Evolutionary conservation across 768 basidiomycete genomes (phyloP).

Genomic region (Ramaria rubella): DNA sequence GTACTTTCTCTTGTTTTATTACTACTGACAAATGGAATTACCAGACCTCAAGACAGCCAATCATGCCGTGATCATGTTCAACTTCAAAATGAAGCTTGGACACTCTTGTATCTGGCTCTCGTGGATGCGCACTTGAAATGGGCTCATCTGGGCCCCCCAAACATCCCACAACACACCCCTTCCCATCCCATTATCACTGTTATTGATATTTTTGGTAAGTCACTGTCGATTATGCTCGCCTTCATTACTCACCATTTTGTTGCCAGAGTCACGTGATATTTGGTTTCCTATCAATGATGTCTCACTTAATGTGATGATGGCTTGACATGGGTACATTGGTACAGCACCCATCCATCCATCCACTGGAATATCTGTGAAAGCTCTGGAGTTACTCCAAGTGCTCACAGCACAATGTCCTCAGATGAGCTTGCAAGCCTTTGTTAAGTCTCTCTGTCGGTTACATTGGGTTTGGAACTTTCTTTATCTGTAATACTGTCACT

Average conservation of each 20-base stretch:
- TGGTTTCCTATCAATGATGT: not conserved
- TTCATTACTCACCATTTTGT: not conserved
- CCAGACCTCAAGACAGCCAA: not conserved
- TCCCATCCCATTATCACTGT: not conserved
- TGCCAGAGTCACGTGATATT: not conserved
- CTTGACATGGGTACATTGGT: not conserved
- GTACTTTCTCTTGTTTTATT: too few relatives aligned
- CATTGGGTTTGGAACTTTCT: not conserved
- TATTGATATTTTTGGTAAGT: not conserved
- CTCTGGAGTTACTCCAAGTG: not conserved
- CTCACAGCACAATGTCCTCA: not conserved
- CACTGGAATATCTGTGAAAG: not conserved
- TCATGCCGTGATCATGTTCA: not conserved
- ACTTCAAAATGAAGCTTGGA: not conserved
- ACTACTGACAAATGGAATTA: too few relatives aligned
- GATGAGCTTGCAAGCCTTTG: not conserved
- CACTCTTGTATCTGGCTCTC: not conserved
- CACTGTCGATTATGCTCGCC: not conserved
- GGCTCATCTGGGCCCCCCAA: not conserved
- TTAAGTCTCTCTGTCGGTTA: not conserved
- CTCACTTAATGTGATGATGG: not conserved
- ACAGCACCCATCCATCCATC: not conserved
- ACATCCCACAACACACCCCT: too few relatives aligned
- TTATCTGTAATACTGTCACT: not conserved
- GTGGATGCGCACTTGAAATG: conserved; percentile 1